Evolutionary conservation across 352 stramenopile species (phyloP).

Genomic region (Globisporangium middletonii): DNA sequence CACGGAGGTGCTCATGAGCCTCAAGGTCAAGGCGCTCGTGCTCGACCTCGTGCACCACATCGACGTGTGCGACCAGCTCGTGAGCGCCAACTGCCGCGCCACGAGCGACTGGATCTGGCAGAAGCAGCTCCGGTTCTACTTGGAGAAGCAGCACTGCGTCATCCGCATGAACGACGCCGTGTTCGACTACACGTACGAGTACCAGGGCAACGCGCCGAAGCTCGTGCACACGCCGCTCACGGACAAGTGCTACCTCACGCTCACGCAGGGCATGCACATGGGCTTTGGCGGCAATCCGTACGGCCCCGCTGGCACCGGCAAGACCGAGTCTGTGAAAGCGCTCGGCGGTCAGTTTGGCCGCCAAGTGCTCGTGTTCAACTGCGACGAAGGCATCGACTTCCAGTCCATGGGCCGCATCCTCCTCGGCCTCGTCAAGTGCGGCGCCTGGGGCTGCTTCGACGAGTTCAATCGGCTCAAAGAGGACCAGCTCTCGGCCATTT

Average conservation of each 20-base stretch:
- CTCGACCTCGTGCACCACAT: conserved; percentile 95
- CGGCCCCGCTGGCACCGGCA: conserved; percentile 91
- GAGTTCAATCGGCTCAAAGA: conserved; percentile 96
- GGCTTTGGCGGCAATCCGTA: conserved; percentile 93
- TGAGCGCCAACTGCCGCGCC: conserved; percentile 50
- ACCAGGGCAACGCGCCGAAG: conserved; percentile 92
- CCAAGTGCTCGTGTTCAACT: conserved; percentile 93
- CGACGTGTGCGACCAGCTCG: conserved; percentile 90
- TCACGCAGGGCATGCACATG: conserved; percentile 93
- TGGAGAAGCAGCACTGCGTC: conserved; percentile 54
- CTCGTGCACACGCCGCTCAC: conserved; percentile 93
- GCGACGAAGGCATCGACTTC: conserved; percentile 94
- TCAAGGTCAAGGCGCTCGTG: conserved; percentile 94
- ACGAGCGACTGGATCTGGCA: conserved; percentile 87
- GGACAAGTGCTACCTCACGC: conserved; percentile 93
- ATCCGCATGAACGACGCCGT: conserved; percentile 75
- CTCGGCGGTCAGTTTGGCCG: conserved; percentile 87
- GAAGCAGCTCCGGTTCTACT: conserved; percentile 92
- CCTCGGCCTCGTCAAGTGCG: conserved; percentile 92
- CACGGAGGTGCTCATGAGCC: conserved; percentile 79
- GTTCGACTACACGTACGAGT: conserved; percentile 94
- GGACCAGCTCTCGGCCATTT: conserved; percentile 92
- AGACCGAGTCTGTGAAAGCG: conserved; percentile 94
- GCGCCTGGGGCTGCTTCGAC: conserved; percentile 96
- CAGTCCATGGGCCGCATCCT: conserved; percentile 94